Evolutionary conservation across 2,329 filamentous ascomycete genomes (phyloP).

Genomic region (Aspergillus terreus): DNA sequence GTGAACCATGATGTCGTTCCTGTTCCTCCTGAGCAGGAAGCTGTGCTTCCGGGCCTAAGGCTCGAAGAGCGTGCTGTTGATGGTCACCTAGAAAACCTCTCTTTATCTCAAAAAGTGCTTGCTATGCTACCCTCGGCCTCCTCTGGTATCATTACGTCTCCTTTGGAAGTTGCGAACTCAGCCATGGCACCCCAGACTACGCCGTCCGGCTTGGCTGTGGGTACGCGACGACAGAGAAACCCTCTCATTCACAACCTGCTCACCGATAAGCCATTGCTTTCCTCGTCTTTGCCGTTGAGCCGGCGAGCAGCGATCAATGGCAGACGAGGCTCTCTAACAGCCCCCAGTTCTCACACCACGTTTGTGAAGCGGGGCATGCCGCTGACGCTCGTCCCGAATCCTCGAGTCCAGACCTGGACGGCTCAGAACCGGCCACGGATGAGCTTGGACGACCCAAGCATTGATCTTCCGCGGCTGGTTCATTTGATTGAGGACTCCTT

Average conservation of each 20-base stretch:
- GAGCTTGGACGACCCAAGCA: constrained; percentile 70
- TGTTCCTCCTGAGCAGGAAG: constrained; percentile 16
- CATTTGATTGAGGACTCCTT: constrained; percentile 94
- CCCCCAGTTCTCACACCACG: constrained; percentile 60
- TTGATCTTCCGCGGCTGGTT: constrained; percentile 78
- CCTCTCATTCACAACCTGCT: constrained; percentile 92
- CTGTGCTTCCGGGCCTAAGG: constrained; percentile 6
- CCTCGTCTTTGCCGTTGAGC: constrained; percentile 78
- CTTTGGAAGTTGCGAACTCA: constrained; percentile 70
- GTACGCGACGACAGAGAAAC: constrained; percentile 65
- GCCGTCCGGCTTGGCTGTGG: constrained; percentile 43
- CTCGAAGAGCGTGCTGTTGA: constrained; percentile 25
- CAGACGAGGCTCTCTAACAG: constrained; percentile 25
- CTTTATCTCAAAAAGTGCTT: constrained; percentile 66
- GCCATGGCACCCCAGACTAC: constrained; percentile 28
- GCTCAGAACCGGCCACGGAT: constrained; percentile 61
- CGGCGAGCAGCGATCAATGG: constrained; percentile 49
- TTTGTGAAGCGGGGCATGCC: constrained; percentile 90
- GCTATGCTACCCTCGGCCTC: constrained; percentile 76
- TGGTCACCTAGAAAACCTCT: constrained; percentile 66
- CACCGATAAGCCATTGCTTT: constrained; percentile 89
- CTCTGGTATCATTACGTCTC: constrained; percentile 85
- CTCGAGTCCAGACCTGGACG: constrained; percentile 62
- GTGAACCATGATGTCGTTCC: neutral
- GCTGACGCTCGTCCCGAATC: constrained; percentile 75